Base-by-base conservation (phyloP, 1,139 yeast genomes). In the Lodderomyces metapsilosis region DNA sequence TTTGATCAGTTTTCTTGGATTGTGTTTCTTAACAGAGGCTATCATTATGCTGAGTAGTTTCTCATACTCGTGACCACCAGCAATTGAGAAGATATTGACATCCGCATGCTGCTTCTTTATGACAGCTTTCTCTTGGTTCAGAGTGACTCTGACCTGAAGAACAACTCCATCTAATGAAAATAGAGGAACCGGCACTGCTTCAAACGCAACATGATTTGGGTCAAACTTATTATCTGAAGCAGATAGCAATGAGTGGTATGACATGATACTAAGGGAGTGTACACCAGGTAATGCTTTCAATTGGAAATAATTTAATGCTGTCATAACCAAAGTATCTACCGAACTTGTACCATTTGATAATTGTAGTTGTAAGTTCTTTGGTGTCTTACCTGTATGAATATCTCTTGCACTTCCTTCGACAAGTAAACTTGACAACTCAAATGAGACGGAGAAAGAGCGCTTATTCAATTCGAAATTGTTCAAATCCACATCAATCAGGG, bases 21-120 rank as follows among this genome's bases (percentile, higher is more conserved):
- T 81, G 48, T 83, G 80, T 24, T 71, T 64, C 70, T 78, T 74
- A 1, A 88, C 89, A 3, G 95, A 83, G 0, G 81, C 78, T 39
- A 87, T 81, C 96, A 91, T 89, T 17, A 84, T 84, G 24, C 82
- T 72, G 43, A 85, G 59, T 35, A 85, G 71, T 43, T 87, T 67
- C 56, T 91, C 97, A 56, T 89, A 88, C 30, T 80, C 61, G 42
- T 77, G 84, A 0, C 95, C 95, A 47, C 89, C 79, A 0, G 96
- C 91, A 28, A 88, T 82, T 0, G 95, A 76, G 59, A 88, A 89
- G 30, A 91, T 82, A 58, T 92, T 88, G 40, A 91, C 77, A 16
- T 80, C 85, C 0, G 91, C 85, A 25, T 71, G 68, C 31, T 56
- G 52, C 25, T 16, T 27, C 11, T 37, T 27, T 12, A 24, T 33